Conservation (phyloP, 805 yeast species). For the Candida sakaeoensis region DNA sequence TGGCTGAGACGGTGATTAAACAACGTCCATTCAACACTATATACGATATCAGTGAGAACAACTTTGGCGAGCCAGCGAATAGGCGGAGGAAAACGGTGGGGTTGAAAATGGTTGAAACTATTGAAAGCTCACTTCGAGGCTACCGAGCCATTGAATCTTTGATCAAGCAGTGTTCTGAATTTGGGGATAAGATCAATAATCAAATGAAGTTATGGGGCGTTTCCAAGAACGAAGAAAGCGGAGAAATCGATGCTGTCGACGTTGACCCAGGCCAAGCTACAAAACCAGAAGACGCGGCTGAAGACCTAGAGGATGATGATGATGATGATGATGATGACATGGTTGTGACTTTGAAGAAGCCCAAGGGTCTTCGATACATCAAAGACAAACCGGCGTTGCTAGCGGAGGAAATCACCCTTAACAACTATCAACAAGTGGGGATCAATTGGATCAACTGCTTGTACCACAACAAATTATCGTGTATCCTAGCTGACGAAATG, state of each 20-base stretch:
- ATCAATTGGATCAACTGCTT: conserved; percentile 85
- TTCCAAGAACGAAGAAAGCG: conserved; percentile 55
- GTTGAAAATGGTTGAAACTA: conserved; percentile 66
- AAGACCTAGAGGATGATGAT: conserved; percentile 31
- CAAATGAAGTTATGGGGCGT: conserved; percentile 90
- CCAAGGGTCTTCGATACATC: conserved; percentile 42
- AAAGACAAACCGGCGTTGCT: conserved; percentile 69
- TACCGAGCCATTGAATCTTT: conserved; percentile 94
- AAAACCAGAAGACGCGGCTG: too few species aligned
- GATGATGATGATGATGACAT: conserved; percentile 35
- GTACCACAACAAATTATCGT: conserved; percentile 74
- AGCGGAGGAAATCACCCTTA: conserved; percentile 61
- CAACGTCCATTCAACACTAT: conserved; percentile 68
- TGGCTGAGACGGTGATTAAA: conserved; percentile 61
- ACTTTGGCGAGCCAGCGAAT: conserved; percentile 44
- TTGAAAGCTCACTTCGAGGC: conserved; percentile 71
- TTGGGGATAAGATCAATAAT: conserved; percentile 64
- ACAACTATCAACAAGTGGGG: conserved; percentile 95
- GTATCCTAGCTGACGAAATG: conserved; percentile 98
- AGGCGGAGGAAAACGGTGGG: conserved; percentile 55
- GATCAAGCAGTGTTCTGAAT: conserved; percentile 74
- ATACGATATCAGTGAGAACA: conserved; percentile 54
- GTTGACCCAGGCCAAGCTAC: conserved; percentile 35
- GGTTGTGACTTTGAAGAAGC: conserved; percentile 19
- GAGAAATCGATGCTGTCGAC: conserved; percentile 66